Conservation (phyloP, 2,329 filamentous ascomycete species). For the Massarina eburnea region DNA sequence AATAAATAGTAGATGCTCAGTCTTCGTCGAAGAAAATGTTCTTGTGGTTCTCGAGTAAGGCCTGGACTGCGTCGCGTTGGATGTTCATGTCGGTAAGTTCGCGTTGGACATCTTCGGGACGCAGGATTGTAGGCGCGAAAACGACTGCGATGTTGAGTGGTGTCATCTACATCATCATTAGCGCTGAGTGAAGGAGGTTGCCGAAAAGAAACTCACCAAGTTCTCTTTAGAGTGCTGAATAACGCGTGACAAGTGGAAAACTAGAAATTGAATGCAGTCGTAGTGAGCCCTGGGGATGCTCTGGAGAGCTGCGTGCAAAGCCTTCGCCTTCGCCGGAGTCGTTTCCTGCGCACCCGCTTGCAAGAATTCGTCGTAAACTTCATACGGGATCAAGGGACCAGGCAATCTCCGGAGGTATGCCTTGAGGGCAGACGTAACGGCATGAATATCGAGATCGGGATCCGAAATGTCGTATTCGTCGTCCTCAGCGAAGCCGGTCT, state of each 20-base stretch:
- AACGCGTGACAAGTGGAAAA: constrained; percentile 89
- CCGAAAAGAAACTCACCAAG: constrained; percentile 61
- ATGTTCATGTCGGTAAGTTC: constrained; percentile 96
- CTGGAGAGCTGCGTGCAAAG: constrained; percentile 72
- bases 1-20: neutral
- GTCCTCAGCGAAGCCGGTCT: constrained; percentile 85
- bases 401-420: constrained; percentile 97
- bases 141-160: constrained; percentile 95
- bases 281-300: constrained; percentile 80
- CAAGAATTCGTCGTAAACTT: constrained; percentile 85
- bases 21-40: constrained; percentile 66
- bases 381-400: constrained; percentile 84
- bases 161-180: constrained; percentile 69
- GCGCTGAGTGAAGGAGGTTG: constrained; percentile 1
- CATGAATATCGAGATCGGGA: constrained; percentile 89
- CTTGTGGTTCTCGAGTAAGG: constrained; percentile 86
- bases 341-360: constrained; percentile 75
- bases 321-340: constrained; percentile 49
- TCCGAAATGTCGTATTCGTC: constrained; percentile 92
- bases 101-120: constrained; percentile 82
- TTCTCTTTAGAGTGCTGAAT: constrained; percentile 82
- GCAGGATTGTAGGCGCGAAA: constrained; percentile 97
- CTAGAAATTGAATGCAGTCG: constrained; percentile 88
- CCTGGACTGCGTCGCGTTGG: constrained; percentile 90
- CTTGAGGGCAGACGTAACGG: constrained; percentile 92